Evolutionary conservation across 2,329 filamentous ascomycete genomes (phyloP), one percentile per base, ranked within the genome.

Genomic region (Trichoderma sp.): DNA sequence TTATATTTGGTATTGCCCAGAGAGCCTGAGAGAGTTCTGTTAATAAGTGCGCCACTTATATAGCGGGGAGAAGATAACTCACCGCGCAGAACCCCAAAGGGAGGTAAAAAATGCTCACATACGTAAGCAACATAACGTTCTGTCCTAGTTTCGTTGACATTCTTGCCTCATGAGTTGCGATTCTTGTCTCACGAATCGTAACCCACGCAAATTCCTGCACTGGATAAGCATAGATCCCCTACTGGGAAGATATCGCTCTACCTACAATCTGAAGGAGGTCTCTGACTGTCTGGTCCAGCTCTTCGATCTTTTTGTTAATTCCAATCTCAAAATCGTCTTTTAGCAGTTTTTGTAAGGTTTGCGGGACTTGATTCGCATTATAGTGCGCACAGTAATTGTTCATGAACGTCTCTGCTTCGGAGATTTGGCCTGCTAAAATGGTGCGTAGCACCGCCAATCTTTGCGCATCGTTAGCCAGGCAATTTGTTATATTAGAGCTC

Each of bases 101-200:
- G 0, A 83, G 76, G 68, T 79, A 83, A 64, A 83, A 82, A n/a
- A 83, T 81, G 67, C 80, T 82, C 24, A 83, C 80, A 36, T 80
- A 79, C 18, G 81, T 82, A 57, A 83, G 76, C 0, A 83, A 75
- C 39, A 80, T 78, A 12, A 83, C 78, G 39, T 83, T 82, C 53
- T 82, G 75, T 0, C 79, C 78, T 0, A 81, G 73, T 28, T 74
- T 74, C 1, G 77, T n/a, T n/a, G n/a, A n/a, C n/a, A n/a, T n/a
- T n/a, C n/a, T n/a, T n/a, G n/a, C n/a, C n/a, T n/a, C n/a, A n/a
- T n/a, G n/a, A 24, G 2, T 80, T 3, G 65, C 28, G 4, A 34
- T n/a, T 32, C 60, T 63, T 3, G 57, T 34, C 32, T 71, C 68
- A 1, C 12, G 14, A 1, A 61, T 61, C 1, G 66, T 24, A 6